Base-by-base conservation (phyloP, 306 rosid genomes). In the Prinsepia uniflora region DNA sequence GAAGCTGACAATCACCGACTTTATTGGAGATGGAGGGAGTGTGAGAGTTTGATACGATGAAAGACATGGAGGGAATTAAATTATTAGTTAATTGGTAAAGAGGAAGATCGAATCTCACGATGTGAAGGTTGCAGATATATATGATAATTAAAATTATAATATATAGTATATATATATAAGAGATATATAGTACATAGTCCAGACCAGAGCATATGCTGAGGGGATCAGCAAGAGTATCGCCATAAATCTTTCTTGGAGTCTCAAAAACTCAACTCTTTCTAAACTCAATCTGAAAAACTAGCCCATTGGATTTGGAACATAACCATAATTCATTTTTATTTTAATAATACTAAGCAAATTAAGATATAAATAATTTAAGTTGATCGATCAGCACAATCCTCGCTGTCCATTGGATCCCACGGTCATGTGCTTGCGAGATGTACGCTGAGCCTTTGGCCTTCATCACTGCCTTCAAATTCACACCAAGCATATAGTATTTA, bases 401-500 rank as follows among this genome's bases (percentile, higher is more conserved):
- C 56, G 74, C 66, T 57, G 74, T 71, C 45, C 7, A 45, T 62
- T 71, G 56, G 62, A 71, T 71, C 57, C 17, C 46, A 36, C 39
- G 66, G 47, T 57, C 20, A 57, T 42, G 74, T 71, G 74, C 61
- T 55, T 71, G 56, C 74, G 66, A 57, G 66, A 71, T 71, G 65
- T 56, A 57, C 66, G 66, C 74, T 56, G 74, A 56, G 42, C 53
- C 53, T 18, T 12, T 10, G 18, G 49, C 6, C 46, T 6, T 10
- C 22, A 10, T 41, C 44, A 61, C 66, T 61, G 46, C 13, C 13
- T 24, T 70, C 44, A 57, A 70, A 57, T 56, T 20, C 54, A 52
- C 65, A 56, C 74, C 74, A 22, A 7, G 65, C 47, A 24, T 56
- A 42, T 56, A 70, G 43, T 11, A 69, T 17, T 53, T 53, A 43